Percentiles rank a stretch among this genome's conserved stretches.
phyloP scores from a whole-genome alignment of 2,329 filamentous ascomycete species.

The Fusarium solani-melongenae region DNA sequence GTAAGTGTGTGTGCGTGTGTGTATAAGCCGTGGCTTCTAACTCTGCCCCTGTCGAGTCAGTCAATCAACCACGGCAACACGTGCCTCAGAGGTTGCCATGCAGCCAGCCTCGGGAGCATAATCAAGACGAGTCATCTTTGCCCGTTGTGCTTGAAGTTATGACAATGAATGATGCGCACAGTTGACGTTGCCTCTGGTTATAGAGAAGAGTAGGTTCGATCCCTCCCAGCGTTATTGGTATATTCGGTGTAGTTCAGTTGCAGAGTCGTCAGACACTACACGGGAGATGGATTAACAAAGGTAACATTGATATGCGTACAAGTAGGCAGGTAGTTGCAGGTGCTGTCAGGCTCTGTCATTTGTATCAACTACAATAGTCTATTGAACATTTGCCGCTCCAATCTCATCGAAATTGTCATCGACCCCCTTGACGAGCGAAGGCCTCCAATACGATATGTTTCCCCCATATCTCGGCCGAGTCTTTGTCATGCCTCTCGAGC shows the following conservation, averaged over 20 bases:
- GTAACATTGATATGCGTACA: neutral
- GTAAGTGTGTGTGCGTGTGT: neutral
- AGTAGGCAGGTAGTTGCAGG: neutral
- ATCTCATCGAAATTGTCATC: slow-evolving; percentile 27
- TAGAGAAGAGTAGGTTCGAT: neutral
- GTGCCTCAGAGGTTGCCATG: neutral
- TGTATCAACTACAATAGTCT: slow-evolving; percentile 34
- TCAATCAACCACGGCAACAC: neutral
- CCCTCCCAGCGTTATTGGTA: neutral
- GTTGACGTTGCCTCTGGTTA: neutral
- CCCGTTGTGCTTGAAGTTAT: neutral
- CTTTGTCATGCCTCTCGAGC: slow-evolving; percentile 30
- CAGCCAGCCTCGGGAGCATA: neutral
- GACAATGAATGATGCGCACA: neutral
- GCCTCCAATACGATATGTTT: slow-evolving; percentile 26
- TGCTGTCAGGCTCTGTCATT: slow-evolving; percentile 8
- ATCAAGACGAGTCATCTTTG: neutral
- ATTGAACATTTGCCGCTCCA: slow-evolving; percentile 25
- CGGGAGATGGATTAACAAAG: neutral
- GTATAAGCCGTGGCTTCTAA: neutral
- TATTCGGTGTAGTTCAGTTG: neutral
- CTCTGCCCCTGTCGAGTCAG: neutral
- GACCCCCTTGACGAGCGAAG: slow-evolving; percentile 8
- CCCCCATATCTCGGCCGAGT: slow-evolving; percentile 17
- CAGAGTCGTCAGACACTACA: neutral